Evolutionary conservation across 73 alveolate genomes (phyloP).

Genomic region (Breviolum minutum): DNA sequence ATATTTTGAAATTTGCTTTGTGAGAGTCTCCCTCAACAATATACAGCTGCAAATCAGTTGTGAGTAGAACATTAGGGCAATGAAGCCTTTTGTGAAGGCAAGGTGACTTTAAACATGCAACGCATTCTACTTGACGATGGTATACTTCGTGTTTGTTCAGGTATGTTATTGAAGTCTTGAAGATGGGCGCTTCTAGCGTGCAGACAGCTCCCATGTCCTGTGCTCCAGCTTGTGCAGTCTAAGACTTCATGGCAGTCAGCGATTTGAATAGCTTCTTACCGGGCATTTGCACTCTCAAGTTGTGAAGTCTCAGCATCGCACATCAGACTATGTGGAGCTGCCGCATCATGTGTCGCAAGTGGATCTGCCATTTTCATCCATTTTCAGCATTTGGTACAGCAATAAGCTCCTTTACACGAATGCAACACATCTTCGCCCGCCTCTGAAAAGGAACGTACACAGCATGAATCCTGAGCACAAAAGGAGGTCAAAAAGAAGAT

Average conservation of each 20-base stretch:
- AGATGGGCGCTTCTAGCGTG: conserved; percentile 30
- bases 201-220: conserved; percentile 61
- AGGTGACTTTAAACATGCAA: not conserved
- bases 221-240: not conserved
- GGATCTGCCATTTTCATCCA: not conserved
- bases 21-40: too few species aligned
- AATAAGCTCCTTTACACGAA: too few species aligned
- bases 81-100: not conserved
- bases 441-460: too few species aligned
- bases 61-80: not conserved
- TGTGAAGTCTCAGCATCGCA: not conserved
- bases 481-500: too few species aligned
- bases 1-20: not conserved
- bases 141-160: not conserved
- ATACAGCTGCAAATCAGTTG: not conserved
- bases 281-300: not conserved
- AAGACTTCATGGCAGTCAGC: too few species aligned
- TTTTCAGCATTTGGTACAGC: too few species aligned
- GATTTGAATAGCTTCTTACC: not conserved
- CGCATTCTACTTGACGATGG: not conserved
- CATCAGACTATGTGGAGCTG: too few species aligned
- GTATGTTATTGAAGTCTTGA: conserved; percentile 72
- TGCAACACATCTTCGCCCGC: too few species aligned
- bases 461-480: too few species aligned
- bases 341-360: not conserved